Evolutionary conservation across 208 protist species (phyloP).

Genomic region (Trypanosoma scelopori): DNA sequence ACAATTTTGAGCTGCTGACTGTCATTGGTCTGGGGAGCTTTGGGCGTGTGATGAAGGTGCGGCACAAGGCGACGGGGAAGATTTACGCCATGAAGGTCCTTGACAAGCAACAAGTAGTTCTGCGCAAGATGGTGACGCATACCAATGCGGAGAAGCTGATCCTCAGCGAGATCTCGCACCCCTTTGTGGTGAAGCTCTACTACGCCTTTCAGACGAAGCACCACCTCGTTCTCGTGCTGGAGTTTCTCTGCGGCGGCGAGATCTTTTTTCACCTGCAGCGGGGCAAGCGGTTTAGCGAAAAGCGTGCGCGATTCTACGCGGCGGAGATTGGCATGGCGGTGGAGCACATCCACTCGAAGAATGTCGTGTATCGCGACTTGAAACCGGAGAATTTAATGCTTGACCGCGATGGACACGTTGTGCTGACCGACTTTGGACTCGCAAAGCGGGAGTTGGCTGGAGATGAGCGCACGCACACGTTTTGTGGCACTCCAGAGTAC

Average conservation of each 20-base stretch:
- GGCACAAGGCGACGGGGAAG: slow-evolving; percentile 42
- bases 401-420: slow-evolving; percentile 73
- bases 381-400: slow-evolving; percentile 92
- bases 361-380: slow-evolving; percentile 84
- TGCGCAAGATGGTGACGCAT: slow-evolving; percentile 80
- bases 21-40: slow-evolving; percentile 92
- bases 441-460: slow-evolving; percentile 58
- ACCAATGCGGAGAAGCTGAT: slow-evolving; percentile 82
- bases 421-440: slow-evolving; percentile 89
- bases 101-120: slow-evolving; percentile 70
- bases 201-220: slow-evolving; percentile 82
- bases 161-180: slow-evolving; percentile 77
- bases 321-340: slow-evolving; percentile 91
- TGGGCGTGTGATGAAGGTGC: slow-evolving; percentile 93
- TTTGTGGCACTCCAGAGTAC: slow-evolving; percentile 90
- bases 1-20: slow-evolving; percentile 89
- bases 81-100: slow-evolving; percentile 92
- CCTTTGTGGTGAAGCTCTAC: slow-evolving; percentile 86
- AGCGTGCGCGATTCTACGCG: slow-evolving; percentile 78
- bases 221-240: slow-evolving; percentile 88
- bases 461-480: slow-evolving; percentile 44
- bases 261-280: slow-evolving; percentile 93
- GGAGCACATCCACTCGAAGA: slow-evolving; percentile 80
- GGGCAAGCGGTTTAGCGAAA: slow-evolving; percentile 37
- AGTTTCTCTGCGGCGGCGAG: slow-evolving; percentile 94